A percentile compares a stretch with the other conserved stretches of the same genome.
Conservation (phyloP, 2,329 filamentous ascomycete species). For the Neodidymelliopsis sp. region DNA sequence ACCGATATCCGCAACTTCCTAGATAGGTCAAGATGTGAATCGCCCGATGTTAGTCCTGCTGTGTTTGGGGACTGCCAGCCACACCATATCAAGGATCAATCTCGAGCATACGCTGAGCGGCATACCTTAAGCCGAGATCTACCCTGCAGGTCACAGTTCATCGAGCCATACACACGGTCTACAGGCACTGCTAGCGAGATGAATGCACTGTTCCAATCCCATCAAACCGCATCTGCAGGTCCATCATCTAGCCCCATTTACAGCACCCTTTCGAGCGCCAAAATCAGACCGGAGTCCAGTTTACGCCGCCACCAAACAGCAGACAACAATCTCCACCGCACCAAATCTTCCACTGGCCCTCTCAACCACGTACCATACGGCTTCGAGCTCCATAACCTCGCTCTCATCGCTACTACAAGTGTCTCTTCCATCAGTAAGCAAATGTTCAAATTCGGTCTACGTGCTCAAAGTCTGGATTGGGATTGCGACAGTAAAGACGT, state of each 20-base stretch:
- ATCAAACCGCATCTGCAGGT: neutral
- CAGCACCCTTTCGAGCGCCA: neutral
- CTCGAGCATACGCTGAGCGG: slow-evolving; percentile 15
- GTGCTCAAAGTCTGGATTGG: slow-evolving; percentile 30
- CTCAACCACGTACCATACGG: slow-evolving; percentile 49
- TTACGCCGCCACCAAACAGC: slow-evolving; percentile 2
- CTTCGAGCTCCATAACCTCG: slow-evolving; percentile 34
- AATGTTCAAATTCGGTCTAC: slow-evolving; percentile 30
- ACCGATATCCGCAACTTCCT: slow-evolving; percentile 41
- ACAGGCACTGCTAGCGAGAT: neutral
- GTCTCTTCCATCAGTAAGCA: slow-evolving; percentile 11
- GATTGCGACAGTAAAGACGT: slow-evolving; percentile 15
- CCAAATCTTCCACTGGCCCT: slow-evolving; percentile 48
- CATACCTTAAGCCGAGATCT: neutral
- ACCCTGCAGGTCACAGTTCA: neutral
- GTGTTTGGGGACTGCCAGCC: neutral
- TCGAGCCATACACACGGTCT: neutral
- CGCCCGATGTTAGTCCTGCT: neutral
- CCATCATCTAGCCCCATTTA: slow-evolving; percentile 4
- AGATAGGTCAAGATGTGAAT: neutral
- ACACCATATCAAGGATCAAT: slow-evolving; percentile 7
- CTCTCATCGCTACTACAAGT: slow-evolving; percentile 7
- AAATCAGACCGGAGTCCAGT: neutral
- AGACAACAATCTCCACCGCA: slow-evolving; percentile 28
- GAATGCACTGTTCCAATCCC: slow-evolving; percentile 2